phyloP scores from a whole-genome alignment of 352 stramenopile genomes.

The Phytophthora palmivora region DNA sequence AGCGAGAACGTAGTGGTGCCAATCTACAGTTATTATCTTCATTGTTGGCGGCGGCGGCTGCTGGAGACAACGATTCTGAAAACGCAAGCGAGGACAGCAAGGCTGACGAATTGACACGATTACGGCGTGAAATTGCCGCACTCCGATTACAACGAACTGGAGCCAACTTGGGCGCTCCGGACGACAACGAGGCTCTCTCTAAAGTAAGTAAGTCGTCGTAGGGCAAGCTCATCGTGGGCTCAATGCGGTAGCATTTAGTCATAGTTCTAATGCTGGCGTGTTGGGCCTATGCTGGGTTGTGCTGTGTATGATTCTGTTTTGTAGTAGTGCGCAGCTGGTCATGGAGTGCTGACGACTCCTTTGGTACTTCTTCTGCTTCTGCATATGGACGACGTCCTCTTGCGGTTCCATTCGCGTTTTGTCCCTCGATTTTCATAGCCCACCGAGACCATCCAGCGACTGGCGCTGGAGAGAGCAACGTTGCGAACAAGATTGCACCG shows the following conservation, averaged over 20 bases:
- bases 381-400: constrained; percentile 37
- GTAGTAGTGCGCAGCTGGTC: constrained; percentile 44
- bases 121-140: constrained; percentile 48
- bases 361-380: constrained; percentile 44
- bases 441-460: constrained; percentile 57
- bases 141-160: constrained; percentile 38
- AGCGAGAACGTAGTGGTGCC: constrained; percentile 42
- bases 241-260: constrained; percentile 38
- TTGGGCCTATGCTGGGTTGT: constrained; percentile 37
- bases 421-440: constrained; percentile 44
- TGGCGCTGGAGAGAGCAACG: constrained; percentile 51
- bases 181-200: constrained; percentile 41
- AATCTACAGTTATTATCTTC: constrained; percentile 47
- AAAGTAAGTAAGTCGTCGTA: constrained; percentile 51
- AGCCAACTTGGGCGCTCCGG: constrained; percentile 13
- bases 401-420: constrained; percentile 42
- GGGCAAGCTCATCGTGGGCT: constrained; percentile 34
- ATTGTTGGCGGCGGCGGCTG: constrained; percentile 25
- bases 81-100: constrained; percentile 32
- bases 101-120: constrained; percentile 47
- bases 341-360: constrained; percentile 49
- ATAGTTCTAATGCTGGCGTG: constrained; percentile 39
- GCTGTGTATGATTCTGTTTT: constrained; percentile 38
- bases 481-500: constrained; percentile 57
- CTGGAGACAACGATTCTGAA: constrained; percentile 16